Evolutionary conservation across 176 grass and related monocot species (phyloP).

Genomic region (Avena eriantha): DNA sequence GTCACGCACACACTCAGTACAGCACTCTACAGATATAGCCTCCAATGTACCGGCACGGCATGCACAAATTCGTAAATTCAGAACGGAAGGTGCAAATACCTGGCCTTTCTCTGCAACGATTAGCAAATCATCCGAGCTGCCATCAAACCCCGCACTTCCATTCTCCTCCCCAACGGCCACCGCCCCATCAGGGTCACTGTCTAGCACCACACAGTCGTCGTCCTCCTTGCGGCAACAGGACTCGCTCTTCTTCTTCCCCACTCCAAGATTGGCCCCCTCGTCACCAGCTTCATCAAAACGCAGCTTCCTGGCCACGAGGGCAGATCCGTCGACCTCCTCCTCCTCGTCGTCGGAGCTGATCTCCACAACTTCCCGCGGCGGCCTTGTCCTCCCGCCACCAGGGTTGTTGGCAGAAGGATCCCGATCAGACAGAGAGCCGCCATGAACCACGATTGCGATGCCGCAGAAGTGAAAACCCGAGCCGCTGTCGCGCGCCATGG

Average conservation of each 20-base stretch:
- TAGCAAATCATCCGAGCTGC: slow-evolving; percentile 63
- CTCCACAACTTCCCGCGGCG: neutral
- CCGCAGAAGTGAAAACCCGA: neutral
- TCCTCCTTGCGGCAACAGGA: slow-evolving; percentile 33
- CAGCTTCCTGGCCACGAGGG: neutral
- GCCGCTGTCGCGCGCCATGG: neutral
- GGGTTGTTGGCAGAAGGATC: neutral
- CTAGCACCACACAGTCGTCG: slow-evolving; percentile 78
- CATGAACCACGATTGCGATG: neutral
- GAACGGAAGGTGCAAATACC: slow-evolving; percentile 53
- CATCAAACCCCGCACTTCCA: slow-evolving; percentile 11
- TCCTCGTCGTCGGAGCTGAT: slow-evolving; percentile 18
- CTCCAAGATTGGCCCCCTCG: neutral
- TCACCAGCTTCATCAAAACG: neutral
- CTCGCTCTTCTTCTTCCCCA: slow-evolving; percentile 4
- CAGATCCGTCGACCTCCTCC: neutral
- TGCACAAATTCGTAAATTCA: neutral
- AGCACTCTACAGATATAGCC: neutral
- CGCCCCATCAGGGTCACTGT: slow-evolving; percentile 60
- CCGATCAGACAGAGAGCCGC: neutral
- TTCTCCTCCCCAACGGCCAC: slow-evolving; percentile 32
- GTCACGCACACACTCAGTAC: neutral
- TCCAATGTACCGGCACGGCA: slow-evolving; percentile 18
- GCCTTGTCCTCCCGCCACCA: neutral
- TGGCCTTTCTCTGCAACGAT: slow-evolving; percentile 89